Percentiles rank a stretch among this genome's conserved stretches.
phyloP scores from a whole-genome alignment of 495 filamentous ascomycete genomes.

The Talaromyces adpressus region DNA sequence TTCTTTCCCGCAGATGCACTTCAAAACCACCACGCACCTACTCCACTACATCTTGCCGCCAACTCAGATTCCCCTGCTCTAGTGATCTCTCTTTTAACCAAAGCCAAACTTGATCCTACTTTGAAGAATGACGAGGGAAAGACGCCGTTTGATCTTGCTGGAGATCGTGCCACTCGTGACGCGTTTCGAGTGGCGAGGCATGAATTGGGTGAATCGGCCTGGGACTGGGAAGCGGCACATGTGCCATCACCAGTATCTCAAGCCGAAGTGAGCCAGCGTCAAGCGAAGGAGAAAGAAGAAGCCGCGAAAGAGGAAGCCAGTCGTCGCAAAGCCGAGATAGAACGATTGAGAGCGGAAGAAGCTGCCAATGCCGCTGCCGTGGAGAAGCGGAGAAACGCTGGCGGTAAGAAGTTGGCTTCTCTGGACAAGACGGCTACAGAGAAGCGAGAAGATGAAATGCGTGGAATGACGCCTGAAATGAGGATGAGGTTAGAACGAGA shows the following conservation, averaged over 20 bases:
- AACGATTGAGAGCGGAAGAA: slow-evolving; percentile 61
- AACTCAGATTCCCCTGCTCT: slow-evolving; percentile 66
- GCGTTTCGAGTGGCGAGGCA: slow-evolving; percentile 83
- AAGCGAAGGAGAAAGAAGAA: slow-evolving; percentile 51
- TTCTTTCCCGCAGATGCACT: slow-evolving; percentile 64
- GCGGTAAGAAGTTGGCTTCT: slow-evolving; percentile 42
- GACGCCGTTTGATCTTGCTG: slow-evolving; percentile 78
- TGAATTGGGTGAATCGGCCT: slow-evolving; percentile 67
- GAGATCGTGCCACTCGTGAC: slow-evolving; percentile 80
- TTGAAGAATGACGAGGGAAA: slow-evolving; percentile 56
- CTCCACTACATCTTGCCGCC: slow-evolving; percentile 78
- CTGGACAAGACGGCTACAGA: slow-evolving; percentile 64
- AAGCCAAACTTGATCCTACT: slow-evolving; percentile 69
- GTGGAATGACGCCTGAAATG: slow-evolving; percentile 81
- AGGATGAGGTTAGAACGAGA: slow-evolving; percentile 73
- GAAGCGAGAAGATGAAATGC: slow-evolving; percentile 70
- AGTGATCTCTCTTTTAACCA: slow-evolving; percentile 67
- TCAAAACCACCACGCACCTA: slow-evolving; percentile 78
- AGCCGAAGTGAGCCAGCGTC: slow-evolving; percentile 59
- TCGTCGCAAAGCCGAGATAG: slow-evolving; percentile 54
- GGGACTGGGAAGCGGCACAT: slow-evolving; percentile 72
- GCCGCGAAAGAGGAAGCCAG: slow-evolving; percentile 49
- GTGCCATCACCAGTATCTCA: slow-evolving; percentile 65
- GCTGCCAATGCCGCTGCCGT: slow-evolving; percentile 37
- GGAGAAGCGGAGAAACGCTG: slow-evolving; percentile 28